Conservation (phyloP, 2,329 filamentous ascomycete species). For the Botrytis aclada region DNA sequence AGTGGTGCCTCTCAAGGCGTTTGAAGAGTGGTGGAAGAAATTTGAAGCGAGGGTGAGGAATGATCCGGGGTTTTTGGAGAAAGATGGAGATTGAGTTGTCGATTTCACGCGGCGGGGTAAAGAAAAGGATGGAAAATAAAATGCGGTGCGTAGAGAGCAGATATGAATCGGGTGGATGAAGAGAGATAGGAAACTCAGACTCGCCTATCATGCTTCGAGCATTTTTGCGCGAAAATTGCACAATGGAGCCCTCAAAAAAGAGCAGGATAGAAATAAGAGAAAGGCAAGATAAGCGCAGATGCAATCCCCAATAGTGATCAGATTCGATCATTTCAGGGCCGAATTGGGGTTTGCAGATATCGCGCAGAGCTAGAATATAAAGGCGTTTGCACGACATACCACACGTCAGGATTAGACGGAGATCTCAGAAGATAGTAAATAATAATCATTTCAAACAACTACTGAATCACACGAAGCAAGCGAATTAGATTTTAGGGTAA, state of each 20-base stretch:
- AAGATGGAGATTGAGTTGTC: slow-evolving; percentile 37
- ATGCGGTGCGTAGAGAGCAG: too few relatives aligned
- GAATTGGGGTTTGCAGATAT: background rate
- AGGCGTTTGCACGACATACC: background rate
- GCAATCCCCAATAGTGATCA: background rate
- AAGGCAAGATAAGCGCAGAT: background rate
- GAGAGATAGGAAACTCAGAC: background rate
- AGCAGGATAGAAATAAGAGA: background rate
- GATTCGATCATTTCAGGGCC: background rate
- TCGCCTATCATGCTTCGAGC: background rate
- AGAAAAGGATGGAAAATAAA: background rate
- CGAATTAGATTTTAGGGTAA: background rate
- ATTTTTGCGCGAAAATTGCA: background rate
- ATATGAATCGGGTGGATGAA: background rate
- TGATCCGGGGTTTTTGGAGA: slow-evolving; percentile 87
- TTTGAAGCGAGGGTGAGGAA: slow-evolving; percentile 83
- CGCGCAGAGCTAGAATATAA: background rate
- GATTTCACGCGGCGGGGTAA: too few relatives aligned
- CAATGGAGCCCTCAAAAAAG: background rate
- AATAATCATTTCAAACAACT: background rate
- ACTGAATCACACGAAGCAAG: background rate
- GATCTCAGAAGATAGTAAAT: background rate
- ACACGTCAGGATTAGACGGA: background rate
- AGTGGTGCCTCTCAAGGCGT: slow-evolving; percentile 88
- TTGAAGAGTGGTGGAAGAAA: slow-evolving; percentile 97